Base-by-base conservation (phyloP, 2,329 filamentous ascomycete genomes). In the Akanthomyces muscarius region DNA sequence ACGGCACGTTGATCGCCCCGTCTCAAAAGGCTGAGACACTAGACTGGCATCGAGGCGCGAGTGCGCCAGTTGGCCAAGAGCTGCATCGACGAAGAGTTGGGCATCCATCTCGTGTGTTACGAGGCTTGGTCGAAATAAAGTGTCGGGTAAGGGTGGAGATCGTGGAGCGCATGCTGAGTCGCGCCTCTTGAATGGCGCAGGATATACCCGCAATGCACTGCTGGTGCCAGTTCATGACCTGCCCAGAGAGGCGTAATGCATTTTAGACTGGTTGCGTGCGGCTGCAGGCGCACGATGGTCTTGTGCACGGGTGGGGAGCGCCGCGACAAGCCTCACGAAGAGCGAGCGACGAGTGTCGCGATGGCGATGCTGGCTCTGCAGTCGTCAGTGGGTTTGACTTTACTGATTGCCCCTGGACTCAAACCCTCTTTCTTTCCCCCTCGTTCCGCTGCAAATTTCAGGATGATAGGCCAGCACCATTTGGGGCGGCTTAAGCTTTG, bases 21-120 rank as follows among this genome's bases (percentile, higher is more conserved):
- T 62, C 23, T 51, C 60, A 62, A 52, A 62, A 56, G 60, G 52
- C 60, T 62, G 60, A 62, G 60, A 62, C 60, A 62, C n/a, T 5
- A 38, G 33, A 62, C n/a, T 5, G 48, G 33, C 55, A 57, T 36
- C n/a, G 55, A 48, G 16, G 55, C 21, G 42, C 55, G 30, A 57
- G 55, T 47, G 44, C 42, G 55, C 30, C 42, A 25, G 30, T 16
- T 16, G 3, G 13, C 28, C 30, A 7, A 25, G 1, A 28, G 21
- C 36, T n/a, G 45, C 36, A n/a, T 16, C 7, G 41, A 47, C 30
- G 42, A 33, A 38, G n/a, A 47, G 42, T 18, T 58, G 30, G 45
- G 33, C 33, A 36, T 60, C 44, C 56, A 53, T 61, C 58, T 61
- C 38, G 50, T 54, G 48, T 38, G 38, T 61, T 47, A 16, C 42